Conservation (phyloP, 2,329 filamentous ascomycete genomes). For the Dryadomyces quercivorus region DNA sequence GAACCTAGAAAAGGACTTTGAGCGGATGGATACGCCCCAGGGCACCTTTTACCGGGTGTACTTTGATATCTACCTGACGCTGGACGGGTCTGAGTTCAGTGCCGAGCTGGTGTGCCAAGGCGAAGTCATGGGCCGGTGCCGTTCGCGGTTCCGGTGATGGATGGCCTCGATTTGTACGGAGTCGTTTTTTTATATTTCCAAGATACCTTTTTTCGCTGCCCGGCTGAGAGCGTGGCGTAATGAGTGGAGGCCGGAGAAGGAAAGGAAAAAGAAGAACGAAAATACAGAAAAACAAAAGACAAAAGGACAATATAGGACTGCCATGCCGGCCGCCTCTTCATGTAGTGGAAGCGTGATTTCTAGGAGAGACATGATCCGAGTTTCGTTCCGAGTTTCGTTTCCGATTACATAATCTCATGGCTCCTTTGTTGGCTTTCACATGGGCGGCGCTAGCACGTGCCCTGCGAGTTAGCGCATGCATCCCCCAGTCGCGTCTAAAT, state of each 20-base stretch:
- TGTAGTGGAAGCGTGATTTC: too few species aligned
- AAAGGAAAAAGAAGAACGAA: background rate
- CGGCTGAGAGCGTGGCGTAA: background rate
- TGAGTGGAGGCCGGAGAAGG: background rate
- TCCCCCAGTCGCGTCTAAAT: background rate
- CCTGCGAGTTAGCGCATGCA: too few species aligned
- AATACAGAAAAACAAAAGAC: background rate
- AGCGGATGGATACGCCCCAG: slow-evolving; percentile 97
- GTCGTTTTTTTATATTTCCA: background rate
- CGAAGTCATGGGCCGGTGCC: slow-evolving; percentile 96
- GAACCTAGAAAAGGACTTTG: slow-evolving; percentile 98
- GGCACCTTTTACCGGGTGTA: slow-evolving; percentile 86
- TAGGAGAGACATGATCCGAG: too few species aligned
- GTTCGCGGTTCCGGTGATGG: slow-evolving; percentile 65
- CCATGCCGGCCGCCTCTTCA: too few species aligned
- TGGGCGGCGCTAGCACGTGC: background rate
- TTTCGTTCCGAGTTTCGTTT: too few species aligned
- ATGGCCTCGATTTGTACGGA: background rate
- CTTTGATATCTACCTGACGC: slow-evolving; percentile 75
- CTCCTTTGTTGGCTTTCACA: background rate
- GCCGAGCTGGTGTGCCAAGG: slow-evolving; percentile 98
- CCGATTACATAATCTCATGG: too few species aligned
- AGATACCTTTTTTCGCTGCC: slow-evolving; percentile 2
- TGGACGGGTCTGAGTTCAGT: slow-evolving; percentile 96
- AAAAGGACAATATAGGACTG: too few species aligned